Percentiles rank a stretch among this genome's conserved stretches.
phyloP scores from a whole-genome alignment of 345 rosid genomes.

The Crucihimalaya himalaica region DNA sequence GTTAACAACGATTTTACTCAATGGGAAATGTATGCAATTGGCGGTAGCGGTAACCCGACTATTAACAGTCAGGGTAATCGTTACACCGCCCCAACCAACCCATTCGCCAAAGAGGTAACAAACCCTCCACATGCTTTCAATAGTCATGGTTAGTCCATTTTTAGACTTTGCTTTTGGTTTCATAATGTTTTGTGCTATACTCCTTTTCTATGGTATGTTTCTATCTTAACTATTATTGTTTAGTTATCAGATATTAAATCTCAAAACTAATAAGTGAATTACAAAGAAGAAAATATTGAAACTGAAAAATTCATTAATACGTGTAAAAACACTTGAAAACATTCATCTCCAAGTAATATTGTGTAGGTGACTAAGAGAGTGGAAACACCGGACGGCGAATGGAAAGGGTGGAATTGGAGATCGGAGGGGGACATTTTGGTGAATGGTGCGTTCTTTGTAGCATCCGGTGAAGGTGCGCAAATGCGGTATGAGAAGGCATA shows the following conservation, averaged over 20 bases:
- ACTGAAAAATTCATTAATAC: too few species aligned
- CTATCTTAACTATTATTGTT: too few species aligned
- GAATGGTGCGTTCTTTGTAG: slow-evolving; percentile 88
- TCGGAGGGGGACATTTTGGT: slow-evolving; percentile 91
- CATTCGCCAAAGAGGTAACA: slow-evolving; percentile 81
- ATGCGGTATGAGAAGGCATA: slow-evolving; percentile 84
- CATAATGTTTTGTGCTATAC: background rate
- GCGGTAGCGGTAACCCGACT: slow-evolving; percentile 95
- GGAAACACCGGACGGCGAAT: slow-evolving; percentile 65
- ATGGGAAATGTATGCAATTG: slow-evolving; percentile 99
- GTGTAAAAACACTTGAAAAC: too few species aligned
- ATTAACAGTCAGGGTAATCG: slow-evolving; percentile 97
- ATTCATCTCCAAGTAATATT: background rate
- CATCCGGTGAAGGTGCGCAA: slow-evolving; percentile 76
- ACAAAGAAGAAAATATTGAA: too few species aligned
- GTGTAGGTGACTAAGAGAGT: slow-evolving; percentile 86
- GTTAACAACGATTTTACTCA: slow-evolving; percentile 90
- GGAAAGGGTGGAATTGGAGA: slow-evolving; percentile 96
- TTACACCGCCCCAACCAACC: slow-evolving; percentile 79
- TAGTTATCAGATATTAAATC: too few species aligned
- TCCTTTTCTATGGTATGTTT: too few species aligned
- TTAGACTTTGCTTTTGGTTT: background rate
- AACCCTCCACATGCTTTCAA: background rate
- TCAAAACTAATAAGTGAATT: too few species aligned
- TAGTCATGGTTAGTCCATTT: background rate